Percentiles rank a stretch among this genome's conserved stretches.
These are phyloP conservation scores for Diaporthe citriasiana DNA, from an alignment of 2,329 filamentous ascomycete species.

Conservation along the genomic window DNA sequence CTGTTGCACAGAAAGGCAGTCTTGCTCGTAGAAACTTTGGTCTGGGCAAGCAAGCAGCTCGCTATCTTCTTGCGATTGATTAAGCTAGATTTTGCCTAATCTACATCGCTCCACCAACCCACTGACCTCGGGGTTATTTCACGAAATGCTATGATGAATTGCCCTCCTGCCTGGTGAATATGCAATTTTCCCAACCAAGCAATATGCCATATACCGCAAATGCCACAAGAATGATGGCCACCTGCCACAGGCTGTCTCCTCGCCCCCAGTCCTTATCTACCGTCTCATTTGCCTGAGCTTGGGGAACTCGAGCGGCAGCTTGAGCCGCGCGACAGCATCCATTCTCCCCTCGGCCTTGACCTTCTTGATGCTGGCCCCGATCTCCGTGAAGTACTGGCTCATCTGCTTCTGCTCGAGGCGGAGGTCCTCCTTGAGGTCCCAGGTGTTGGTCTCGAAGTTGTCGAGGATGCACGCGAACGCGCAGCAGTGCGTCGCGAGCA, in stretches of 20 bases:
- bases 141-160: conserved; percentile 2
- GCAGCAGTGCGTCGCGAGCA: conserved; percentile 80
- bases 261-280: background rate
- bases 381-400: conserved; percentile 79
- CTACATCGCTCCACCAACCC: background rate
- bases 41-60: background rate
- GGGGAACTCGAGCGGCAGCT: conserved; percentile 86
- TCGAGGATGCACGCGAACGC: conserved; percentile 80
- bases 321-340: conserved; percentile 75
- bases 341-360: conserved; percentile 71
- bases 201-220: conserved; percentile 3
- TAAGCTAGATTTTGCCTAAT: background rate
- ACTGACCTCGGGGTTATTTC: background rate
- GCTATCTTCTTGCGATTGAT: background rate
- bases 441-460: conserved; percentile 79
- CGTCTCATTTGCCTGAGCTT: conserved; percentile 60
- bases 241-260: background rate
- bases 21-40: background rate
- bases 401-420: conserved; percentile 79
- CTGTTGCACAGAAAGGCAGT: background rate
- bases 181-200: conserved; percentile 16
- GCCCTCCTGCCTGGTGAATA: background rate
- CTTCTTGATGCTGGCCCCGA: conserved; percentile 77
- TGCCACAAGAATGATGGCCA: background rate
- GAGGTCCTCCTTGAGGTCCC: conserved; percentile 78